Base-by-base conservation (phyloP, 257 asterid genomes). In the Thymus mandschuricus region DNA sequence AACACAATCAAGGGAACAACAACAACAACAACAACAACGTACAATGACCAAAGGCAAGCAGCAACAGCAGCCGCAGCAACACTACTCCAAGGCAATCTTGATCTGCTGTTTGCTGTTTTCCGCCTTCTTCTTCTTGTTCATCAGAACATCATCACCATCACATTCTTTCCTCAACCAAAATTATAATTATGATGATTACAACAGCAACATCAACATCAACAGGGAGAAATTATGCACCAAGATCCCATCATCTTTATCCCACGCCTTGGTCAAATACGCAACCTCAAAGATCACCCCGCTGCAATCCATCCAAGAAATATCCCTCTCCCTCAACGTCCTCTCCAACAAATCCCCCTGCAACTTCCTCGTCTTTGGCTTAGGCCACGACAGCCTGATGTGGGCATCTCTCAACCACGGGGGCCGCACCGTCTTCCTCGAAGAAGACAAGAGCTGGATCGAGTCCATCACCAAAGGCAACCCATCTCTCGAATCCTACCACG, bases 401-500 rank as follows among this genome's bases (percentile, higher is more conserved):
- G 40, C 96, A 1, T 64, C 90, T 13, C 96, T 89, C 38, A 91
- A 92, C 95, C 0, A n/a, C n/a, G n/a, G n/a, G n/a, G n/a, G n/a
- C n/a, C n/a, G n/a, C n/a, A n/a, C n/a, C n/a, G 88, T 89, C 1
- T 92, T 92, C 76, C 87, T 92, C 9, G 97, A 92, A 70, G 96
- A 92, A 78, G 92, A 87, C 82, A 56, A 76, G 59, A 69, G 85
- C 10, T 92, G 97, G 97, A 92, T 92, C 27, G 62, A 86, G 9
- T 79, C 87, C 55, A 79, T 89, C 81, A 75, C 67, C 11, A n/a
- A 57, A 3, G 82, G 12, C 54, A 79, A 43, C 96, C 96, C 0
- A 0, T 80, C 76, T 35, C 59, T 89, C 1, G 95, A 91, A 38
- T 79, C 95, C 0, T 74, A 91, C 81, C 96, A 89, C 30, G 92